Evolutionary conservation across 768 basidiomycete species (phyloP), one percentile per base, ranked within the genome.

Genomic region (Phallus indusiatus): DNA sequence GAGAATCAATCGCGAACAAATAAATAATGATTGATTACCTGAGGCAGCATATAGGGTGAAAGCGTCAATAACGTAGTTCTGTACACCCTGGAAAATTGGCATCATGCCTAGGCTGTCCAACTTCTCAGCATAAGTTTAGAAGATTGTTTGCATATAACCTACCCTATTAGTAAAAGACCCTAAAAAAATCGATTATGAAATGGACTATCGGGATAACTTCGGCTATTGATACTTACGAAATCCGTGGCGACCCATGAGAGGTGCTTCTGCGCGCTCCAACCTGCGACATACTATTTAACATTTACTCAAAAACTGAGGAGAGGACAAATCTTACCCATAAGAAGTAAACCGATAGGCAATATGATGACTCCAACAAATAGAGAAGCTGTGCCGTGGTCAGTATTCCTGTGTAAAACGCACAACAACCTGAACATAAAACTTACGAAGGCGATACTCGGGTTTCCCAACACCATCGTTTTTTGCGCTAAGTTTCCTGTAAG

Each of bases 221-320:
- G 28, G 47, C 47, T 17, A 47, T 54, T 46, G 17, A 54, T 24
- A 65, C 81, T 60, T 62, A 85, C 86, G 22, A 89, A 75, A 62
- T 88, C 85, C 1, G 81, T 78, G 0, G 73, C 83, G 52, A 90
- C 81, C 90, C 90, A 93, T 60, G 81, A 81, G 0, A 83, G 67
- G 12, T 72, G 67, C 0, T 73, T 64, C 63, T 86, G 71, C 4
- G 84, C 82, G 0, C 80, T 73, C 87, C 89, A 92, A 1, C 90
- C 89, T 6, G 81, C 68, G 47, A 11, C 48, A 50, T 12, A 47
- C n/a, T n/a, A n/a, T 48, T 35, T 46, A 55, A 10, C 12, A 37
- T 55, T 55, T 11, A 16, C 3, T 10, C 35, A 34, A 1, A n/a
- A n/a, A n/a, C n/a, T n/a, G 20, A 28, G 7, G 28, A 28, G 7